phyloP scores from a whole-genome alignment of 1,284 basidiomycete species.

The Thecaphora thlaspeos region DNA sequence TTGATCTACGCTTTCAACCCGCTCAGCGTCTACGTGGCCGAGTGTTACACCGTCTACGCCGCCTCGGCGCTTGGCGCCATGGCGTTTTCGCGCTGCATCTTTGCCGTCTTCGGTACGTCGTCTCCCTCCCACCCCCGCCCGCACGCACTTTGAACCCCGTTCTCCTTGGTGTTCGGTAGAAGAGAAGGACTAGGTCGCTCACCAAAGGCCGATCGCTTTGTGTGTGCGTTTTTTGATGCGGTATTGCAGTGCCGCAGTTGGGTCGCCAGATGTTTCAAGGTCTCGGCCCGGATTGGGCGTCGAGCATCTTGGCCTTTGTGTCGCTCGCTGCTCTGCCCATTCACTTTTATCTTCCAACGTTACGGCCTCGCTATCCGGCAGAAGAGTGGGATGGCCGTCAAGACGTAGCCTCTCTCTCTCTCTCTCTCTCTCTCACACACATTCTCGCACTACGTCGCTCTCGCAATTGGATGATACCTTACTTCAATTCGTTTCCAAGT shows the following conservation, averaged over 20 bases:
- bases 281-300: constrained; percentile 72
- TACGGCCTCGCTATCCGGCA: background rate
- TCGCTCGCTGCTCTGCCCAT: constrained; percentile 70
- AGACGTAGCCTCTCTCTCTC: background rate
- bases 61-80: constrained; percentile 31
- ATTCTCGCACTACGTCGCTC: too few relatives aligned
- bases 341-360: constrained; percentile 59
- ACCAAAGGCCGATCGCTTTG: too few relatives aligned
- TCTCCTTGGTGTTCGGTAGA: too few relatives aligned
- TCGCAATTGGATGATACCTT: too few relatives aligned
- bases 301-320: constrained; percentile 71
- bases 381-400: background rate
- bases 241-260: constrained; percentile 58
- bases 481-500: too few relatives aligned
- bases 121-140: too few relatives aligned
- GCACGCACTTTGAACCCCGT: too few relatives aligned
- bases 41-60: constrained; percentile 36
- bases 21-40: constrained; percentile 24
- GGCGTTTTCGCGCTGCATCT: constrained; percentile 31
- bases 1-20: constrained; percentile 33
- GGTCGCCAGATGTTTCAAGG: constrained; percentile 61
- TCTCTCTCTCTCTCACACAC: too few relatives aligned
- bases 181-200: too few relatives aligned
- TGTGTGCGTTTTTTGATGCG: too few relatives aligned
- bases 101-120: constrained; percentile 21